Percentiles rank a stretch among this genome's conserved stretches.
Evolutionary conservation across 2,329 filamentous ascomycete genomes (phyloP).

Genomic region (Pseudophaeomoniella oleicola): DNA sequence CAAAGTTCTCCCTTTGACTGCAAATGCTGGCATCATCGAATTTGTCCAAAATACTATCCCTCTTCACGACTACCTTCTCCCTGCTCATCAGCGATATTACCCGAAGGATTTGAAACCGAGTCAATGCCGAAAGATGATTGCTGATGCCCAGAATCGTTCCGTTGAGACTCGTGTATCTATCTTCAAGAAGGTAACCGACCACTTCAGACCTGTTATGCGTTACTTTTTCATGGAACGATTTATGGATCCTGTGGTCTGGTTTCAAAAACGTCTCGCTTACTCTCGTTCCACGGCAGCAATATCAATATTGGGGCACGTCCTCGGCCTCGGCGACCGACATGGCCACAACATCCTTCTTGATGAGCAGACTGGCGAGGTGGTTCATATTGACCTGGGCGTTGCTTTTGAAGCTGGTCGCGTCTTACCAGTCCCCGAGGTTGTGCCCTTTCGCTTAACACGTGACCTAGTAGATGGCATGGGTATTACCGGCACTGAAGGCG

Average conservation of each 20-base stretch:
- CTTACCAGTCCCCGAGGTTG: constrained; percentile 86
- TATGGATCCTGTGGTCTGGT: constrained; percentile 91
- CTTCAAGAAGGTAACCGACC: constrained; percentile 64
- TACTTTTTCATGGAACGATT: constrained; percentile 98
- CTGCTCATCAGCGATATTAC: constrained; percentile 74
- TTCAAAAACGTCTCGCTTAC: constrained; percentile 74
- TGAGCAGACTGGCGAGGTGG: constrained; percentile 74
- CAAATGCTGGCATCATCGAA: constrained; percentile 81
- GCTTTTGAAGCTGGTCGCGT: constrained; percentile 94
- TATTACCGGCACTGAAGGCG: constrained; percentile 83
- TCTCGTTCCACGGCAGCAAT: constrained; percentile 87
- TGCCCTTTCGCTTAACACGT: constrained; percentile 85
- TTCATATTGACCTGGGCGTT: constrained; percentile 93
- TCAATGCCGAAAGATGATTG: constrained; percentile 67
- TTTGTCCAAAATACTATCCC: constrained; percentile 92
- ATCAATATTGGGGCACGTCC: constrained; percentile 83
- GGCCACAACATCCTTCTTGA: constrained; percentile 95
- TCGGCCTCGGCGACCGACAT: constrained; percentile 87
- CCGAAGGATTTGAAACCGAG: constrained; percentile 67
- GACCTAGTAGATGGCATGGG: constrained; percentile 97
- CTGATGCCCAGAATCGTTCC: constrained; percentile 53
- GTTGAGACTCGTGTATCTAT: constrained; percentile 56
- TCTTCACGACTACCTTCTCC: constrained; percentile 80
- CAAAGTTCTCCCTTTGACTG: constrained; percentile 82
- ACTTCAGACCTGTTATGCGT: constrained; percentile 83